Percentiles rank a stretch among this genome's conserved stretches.
Conservation (phyloP, 345 rosid genomes). For the Balakata baccata region DNA sequence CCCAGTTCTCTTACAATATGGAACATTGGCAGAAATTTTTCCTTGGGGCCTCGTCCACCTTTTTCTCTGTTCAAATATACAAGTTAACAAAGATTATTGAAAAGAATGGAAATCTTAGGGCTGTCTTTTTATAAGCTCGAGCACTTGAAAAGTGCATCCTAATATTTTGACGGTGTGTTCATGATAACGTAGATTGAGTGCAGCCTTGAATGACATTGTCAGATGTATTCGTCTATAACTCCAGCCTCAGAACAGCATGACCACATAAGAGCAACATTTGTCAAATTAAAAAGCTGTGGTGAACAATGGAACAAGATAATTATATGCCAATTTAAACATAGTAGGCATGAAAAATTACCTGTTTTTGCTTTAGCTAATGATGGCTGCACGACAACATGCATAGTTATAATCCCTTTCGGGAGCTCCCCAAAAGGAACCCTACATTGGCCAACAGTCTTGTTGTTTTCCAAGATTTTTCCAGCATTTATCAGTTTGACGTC, state of each 20-base stretch:
- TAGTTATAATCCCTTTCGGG: slow-evolving; percentile 64
- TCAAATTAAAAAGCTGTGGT: not conserved
- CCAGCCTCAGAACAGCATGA: not conserved
- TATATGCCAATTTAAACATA: too few relatives aligned
- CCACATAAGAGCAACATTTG: not conserved
- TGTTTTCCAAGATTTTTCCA: slow-evolving; percentile 82
- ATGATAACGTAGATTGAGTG: not conserved
- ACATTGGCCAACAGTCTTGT: slow-evolving; percentile 84
- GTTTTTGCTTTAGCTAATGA: slow-evolving; percentile 67
- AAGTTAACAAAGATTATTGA: not conserved
- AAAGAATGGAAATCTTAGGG: not conserved
- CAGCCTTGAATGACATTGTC: not conserved
- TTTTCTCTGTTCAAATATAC: slow-evolving; percentile 55
- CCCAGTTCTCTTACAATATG: slow-evolving; percentile 48
- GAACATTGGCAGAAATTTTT: slow-evolving; percentile 61
- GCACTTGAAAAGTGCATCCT: not conserved
- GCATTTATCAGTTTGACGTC: slow-evolving; percentile 89
- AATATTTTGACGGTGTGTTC: not conserved
- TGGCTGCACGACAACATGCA: slow-evolving; percentile 96
- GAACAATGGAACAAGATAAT: not conserved
- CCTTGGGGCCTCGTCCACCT: slow-evolving; percentile 53
- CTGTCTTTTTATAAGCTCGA: not conserved
- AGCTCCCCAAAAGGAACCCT: slow-evolving; percentile 75
- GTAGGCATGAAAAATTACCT: slow-evolving; percentile 34
- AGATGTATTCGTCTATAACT: not conserved